A percentile compares a stretch with the other conserved stretches of the same genome.
Evolutionary conservation across 768 basidiomycete species (phyloP).

Genomic region (Leucocoprinus sp.): DNA sequence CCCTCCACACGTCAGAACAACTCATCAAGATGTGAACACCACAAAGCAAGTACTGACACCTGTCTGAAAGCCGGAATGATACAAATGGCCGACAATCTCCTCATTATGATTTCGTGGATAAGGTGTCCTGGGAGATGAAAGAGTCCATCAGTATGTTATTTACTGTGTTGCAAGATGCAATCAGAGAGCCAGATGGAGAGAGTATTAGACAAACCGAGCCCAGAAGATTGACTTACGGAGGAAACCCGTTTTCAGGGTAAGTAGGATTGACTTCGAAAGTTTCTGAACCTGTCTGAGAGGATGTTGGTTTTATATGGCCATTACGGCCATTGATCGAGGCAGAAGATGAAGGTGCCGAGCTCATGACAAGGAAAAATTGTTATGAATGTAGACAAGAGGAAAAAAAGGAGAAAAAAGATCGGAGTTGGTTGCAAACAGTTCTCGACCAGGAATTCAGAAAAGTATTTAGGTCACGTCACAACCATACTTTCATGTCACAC

Average conservation of each 20-base stretch:
- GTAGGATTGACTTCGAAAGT: constrained; percentile 27
- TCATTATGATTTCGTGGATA: constrained; percentile 60
- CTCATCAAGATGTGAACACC: constrained; percentile 12
- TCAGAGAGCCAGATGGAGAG: constrained; percentile 7
- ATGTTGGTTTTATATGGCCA: constrained; percentile 40
- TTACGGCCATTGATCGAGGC: constrained; percentile 44
- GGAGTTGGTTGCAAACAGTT: constrained; percentile 8
- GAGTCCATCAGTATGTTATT: constrained; percentile 11
- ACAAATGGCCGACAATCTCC: constrained; percentile 70
- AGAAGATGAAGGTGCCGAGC: constrained; percentile 32
- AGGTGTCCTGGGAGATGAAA: constrained; percentile 28
- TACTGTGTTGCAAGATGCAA: constrained; percentile 1
- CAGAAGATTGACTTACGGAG: constrained; percentile 39
- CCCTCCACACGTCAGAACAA: constrained; percentile 12
- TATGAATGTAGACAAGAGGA: constrained; percentile 12
- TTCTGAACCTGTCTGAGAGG: constrained; percentile 25
- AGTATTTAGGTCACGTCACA: constrained; percentile 5
- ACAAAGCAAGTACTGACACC: constrained; percentile 47
- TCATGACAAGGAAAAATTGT: constrained; percentile 21
- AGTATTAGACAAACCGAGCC: constrained; percentile 1
- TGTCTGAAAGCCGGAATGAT: constrained; percentile 72
- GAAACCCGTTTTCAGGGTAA: constrained; percentile 47
- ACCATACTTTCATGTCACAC: constrained; percentile 2
- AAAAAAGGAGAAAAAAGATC: constrained; percentile 11
- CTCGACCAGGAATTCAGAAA: constrained; percentile 2